Conservation (phyloP, 1,139 yeast species). For the Hyphopichia buzzinii region DNA sequence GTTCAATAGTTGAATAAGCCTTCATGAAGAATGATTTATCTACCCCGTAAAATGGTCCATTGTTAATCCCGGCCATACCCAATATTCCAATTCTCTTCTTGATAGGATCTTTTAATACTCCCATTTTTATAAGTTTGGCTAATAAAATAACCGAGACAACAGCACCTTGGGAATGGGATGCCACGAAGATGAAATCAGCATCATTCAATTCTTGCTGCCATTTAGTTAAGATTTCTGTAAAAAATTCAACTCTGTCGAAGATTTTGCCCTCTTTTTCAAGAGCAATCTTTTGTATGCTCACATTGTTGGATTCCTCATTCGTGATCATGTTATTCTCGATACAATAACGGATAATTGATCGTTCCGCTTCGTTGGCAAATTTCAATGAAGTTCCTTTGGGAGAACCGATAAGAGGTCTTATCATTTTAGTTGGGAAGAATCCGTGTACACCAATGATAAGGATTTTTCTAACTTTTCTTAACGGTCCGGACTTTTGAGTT, state of each 20-base stretch:
- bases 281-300: constrained; percentile 85
- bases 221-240: constrained; percentile 66
- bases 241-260: constrained; percentile 78
- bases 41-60: constrained; percentile 90
- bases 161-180: constrained; percentile 94
- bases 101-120: constrained; percentile 51
- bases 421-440: constrained; percentile 83
- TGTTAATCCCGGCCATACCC: constrained; percentile 94
- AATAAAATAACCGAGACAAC: constrained; percentile 83
- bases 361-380: constrained; percentile 85
- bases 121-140: constrained; percentile 68
- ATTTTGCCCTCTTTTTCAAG: constrained; percentile 91
- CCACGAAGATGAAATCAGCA: constrained; percentile 84
- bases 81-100: constrained; percentile 65
- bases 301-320: constrained; percentile 35
- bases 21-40: constrained; percentile 81
- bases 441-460: constrained; percentile 94
- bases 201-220: constrained; percentile 69
- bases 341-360: constrained; percentile 73
- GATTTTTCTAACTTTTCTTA: constrained; percentile 46
- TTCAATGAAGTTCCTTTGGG: constrained; percentile 91
- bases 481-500: constrained; percentile 29
- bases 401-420: constrained; percentile 83
- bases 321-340: constrained; percentile 47
- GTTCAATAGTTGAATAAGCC: constrained; percentile 89